Evolutionary conservation across 805 yeast species (phyloP), one percentile per base, ranked within the genome.

Genomic region (Middelhovenomyces tepae): DNA sequence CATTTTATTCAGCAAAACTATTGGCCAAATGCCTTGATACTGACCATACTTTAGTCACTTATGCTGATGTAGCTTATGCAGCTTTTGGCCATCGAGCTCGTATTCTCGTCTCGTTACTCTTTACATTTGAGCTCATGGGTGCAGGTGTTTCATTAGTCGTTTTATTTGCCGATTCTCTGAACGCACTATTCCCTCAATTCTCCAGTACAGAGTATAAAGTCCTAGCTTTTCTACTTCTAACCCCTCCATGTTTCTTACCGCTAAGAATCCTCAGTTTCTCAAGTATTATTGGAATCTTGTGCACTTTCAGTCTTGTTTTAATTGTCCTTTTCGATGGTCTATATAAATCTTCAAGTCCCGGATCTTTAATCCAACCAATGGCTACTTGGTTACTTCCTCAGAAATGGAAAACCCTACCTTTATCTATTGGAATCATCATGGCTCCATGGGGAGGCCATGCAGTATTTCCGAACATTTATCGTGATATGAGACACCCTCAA

Each of bases 361-460:
- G 95, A 0, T 83, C 94, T 0, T 60, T 86, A 27, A 34, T 76
- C 11, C 48, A 61, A 13, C 73, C 78, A 8, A 77, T 78, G 69
- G 67, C 70, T 4, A 79, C 91, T 0, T 71, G 75, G 41, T 27
- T 79, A 38, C 75, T 73, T 67, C 95, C 95, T 59, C n/a, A 54
- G 57, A 27, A 67, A 67, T 22, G 73, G 74, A 34, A 53, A 54
- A 28, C 62, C 60, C 19, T 63, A 47, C 50, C 53, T 58, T 16
- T 70, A 53, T 56, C 79, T 62, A 20, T 48, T 43, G 41, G 51
- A 13, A 39, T 46, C 8, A 43, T 64, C 7, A 28, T 51, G 17
- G 79, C 87, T 3, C 87, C 89, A 1, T 82, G 81, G 64, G 86
- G 91, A 4, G 89, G 91, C 0, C 91, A 82, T 56, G 84, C 91